Conservation (phyloP, 768 basidiomycete genomes). For the Psilocybe azurescens region DNA sequence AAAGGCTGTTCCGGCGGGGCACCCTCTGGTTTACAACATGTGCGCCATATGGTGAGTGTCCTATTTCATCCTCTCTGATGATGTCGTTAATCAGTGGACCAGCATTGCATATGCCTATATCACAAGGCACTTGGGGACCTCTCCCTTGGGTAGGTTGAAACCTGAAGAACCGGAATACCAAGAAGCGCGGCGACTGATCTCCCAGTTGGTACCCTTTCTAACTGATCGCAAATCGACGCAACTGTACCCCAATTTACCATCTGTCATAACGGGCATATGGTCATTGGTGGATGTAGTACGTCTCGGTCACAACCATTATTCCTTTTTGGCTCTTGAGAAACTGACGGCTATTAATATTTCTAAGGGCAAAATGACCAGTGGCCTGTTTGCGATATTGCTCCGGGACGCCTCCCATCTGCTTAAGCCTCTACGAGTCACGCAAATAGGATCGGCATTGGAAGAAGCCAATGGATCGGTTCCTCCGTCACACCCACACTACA, state of each 20-base stretch:
- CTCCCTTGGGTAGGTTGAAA: constrained; percentile 54
- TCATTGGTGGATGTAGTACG: constrained; percentile 65
- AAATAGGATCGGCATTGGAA: constrained; percentile 19
- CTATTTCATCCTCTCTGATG: not conserved
- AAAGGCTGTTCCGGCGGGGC: constrained; percentile 38
- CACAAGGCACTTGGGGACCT: constrained; percentile 64
- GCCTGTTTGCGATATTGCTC: constrained; percentile 57
- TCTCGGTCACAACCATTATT: constrained; percentile 7
- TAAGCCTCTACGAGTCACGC: constrained; percentile 48
- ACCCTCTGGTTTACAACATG: constrained; percentile 70
- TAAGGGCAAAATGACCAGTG: constrained; percentile 43
- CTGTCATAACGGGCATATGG: constrained; percentile 67
- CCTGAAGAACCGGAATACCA: constrained; percentile 46
- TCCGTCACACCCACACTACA: constrained; percentile 43
- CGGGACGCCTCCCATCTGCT: constrained; percentile 59
- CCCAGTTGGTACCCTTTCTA: constrained; percentile 68
- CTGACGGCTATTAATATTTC: constrained; percentile 5
- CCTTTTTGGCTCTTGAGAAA: constrained; percentile 4
- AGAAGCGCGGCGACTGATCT: constrained; percentile 54
- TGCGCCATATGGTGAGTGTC: constrained; percentile 66
- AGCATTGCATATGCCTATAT: constrained; percentile 75
- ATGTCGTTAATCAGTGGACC: constrained; percentile 8
- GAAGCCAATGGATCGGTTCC: constrained; percentile 26
- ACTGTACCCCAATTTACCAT: constrained; percentile 54
- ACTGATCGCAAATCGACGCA: constrained; percentile 60